Percentiles rank a stretch among this genome's conserved stretches.
Evolutionary conservation across 1,284 basidiomycete genomes (phyloP).

Genomic region (Papiliotrema terrestris): DNA sequence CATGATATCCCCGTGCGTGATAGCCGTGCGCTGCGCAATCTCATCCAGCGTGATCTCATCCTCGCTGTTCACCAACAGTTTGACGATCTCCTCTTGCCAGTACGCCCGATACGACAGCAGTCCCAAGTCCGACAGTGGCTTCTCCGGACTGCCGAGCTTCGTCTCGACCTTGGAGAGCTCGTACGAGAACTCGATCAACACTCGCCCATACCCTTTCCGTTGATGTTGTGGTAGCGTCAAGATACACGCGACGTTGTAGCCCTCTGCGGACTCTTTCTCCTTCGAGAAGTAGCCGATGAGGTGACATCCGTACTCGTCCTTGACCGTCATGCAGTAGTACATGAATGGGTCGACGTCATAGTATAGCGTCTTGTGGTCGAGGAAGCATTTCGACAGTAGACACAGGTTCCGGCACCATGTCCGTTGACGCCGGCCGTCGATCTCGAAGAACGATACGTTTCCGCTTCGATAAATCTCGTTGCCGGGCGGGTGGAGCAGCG

Average conservation of each 20-base stretch:
- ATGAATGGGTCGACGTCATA: slow-evolving; percentile 99
- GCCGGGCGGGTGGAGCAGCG: slow-evolving; percentile 89
- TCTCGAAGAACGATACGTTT: slow-evolving; percentile 96
- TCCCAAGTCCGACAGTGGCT: slow-evolving; percentile 92
- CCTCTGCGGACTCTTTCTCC: slow-evolving; percentile 97
- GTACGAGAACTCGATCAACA: slow-evolving; percentile 98
- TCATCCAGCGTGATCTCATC: slow-evolving; percentile 89
- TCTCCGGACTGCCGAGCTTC: slow-evolving; percentile 95
- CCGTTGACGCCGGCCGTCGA: slow-evolving; percentile 92
- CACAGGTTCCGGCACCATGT: slow-evolving; percentile 98
- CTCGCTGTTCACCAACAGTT: slow-evolving; percentile 69
- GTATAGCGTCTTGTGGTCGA: slow-evolving; percentile 99
- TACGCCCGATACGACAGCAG: slow-evolving; percentile 91
- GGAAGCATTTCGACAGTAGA: slow-evolving; percentile 93
- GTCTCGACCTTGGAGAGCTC: slow-evolving; percentile 95
- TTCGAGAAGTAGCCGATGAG: slow-evolving; percentile 98
- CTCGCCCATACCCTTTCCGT: slow-evolving; percentile 88
- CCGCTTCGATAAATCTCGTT: slow-evolving; percentile 99
- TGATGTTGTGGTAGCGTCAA: slow-evolving; percentile 96
- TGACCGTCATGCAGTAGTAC: slow-evolving; percentile 96
- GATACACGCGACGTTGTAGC: slow-evolving; percentile 99
- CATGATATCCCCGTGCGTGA: slow-evolving; percentile 94
- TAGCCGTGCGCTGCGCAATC: slow-evolving; percentile 93
- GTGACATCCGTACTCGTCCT: slow-evolving; percentile 88
- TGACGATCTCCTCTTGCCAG: slow-evolving; percentile 97